A percentile compares a stretch with the other conserved stretches of the same genome.
These are phyloP conservation scores for Cubamyces sp. DNA, from an alignment of 768 basidiomycete genomes.

Conservation along the genomic window DNA sequence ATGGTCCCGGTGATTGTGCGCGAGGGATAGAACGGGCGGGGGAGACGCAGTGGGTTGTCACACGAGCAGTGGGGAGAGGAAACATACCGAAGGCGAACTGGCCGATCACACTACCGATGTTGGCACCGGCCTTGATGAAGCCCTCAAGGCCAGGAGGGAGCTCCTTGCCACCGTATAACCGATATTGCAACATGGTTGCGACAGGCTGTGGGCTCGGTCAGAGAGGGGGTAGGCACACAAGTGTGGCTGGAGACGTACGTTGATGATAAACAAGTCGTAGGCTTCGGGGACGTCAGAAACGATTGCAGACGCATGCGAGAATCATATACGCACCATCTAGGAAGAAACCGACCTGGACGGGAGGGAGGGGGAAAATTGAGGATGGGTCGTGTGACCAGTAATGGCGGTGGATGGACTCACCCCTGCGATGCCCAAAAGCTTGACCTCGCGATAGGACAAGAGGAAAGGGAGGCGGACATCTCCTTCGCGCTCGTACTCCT, in stretches of 20 bases:
- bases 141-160: constrained; percentile 63
- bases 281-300: constrained; percentile 40
- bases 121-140: constrained; percentile 67
- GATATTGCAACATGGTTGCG: constrained; percentile 67
- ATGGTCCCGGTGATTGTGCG: not conserved
- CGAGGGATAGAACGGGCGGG: not conserved
- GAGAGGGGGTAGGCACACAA: not conserved
- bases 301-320: not conserved
- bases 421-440: constrained; percentile 64
- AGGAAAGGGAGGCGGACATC: constrained; percentile 42
- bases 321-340: constrained; percentile 54
- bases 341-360: constrained; percentile 65
- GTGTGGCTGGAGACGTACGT: constrained; percentile 43
- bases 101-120: constrained; percentile 74
- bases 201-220: constrained; percentile 50
- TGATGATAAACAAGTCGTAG: constrained; percentile 74
- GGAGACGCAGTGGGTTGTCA: not conserved
- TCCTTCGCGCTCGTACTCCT: constrained; percentile 40
- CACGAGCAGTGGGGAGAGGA: constrained; percentile 1
- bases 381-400: constrained; percentile 14
- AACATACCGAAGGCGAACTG: constrained; percentile 62
- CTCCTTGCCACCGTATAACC: constrained; percentile 54
- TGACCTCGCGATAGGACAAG: constrained; percentile 53
- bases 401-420: constrained; percentile 39
- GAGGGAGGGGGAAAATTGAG: constrained; percentile 5